Base-by-base conservation (phyloP, 192 early-diverging fungal genomes). In the Jimgerdemannia flammicorona region DNA sequence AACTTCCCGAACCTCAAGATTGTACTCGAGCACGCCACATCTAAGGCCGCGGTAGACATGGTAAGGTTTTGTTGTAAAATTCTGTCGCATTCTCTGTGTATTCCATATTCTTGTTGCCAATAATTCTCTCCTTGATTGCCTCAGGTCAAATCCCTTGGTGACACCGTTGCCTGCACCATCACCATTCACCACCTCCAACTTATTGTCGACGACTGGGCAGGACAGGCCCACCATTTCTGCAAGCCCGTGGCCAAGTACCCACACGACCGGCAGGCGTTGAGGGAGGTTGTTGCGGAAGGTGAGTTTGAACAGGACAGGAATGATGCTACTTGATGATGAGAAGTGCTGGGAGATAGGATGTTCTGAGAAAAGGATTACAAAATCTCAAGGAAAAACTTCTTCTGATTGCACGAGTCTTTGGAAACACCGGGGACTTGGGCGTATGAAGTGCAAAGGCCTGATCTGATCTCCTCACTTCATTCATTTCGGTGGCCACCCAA, bases 191-290 rank as follows among this genome's bases (percentile, higher is more conserved):
- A 99, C 79, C 80, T 99, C 76, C 84, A 92, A 68, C 83, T 99
- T 17, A 87, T 93, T 42, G 92, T 97, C 0, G 98, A 99, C 78
- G 97, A 99, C 82, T 99, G 98, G 98, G 98, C 98, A 41, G 98
- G 97, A 4, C 90, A 95, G 76, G 92, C 91, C 72, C 98, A 99
- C 77, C 90, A 96, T 81, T 99, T 96, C 82, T 99, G 98, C 87
- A 99, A 99, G 84, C 98, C 98, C 42, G 98, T 99, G 19, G 98
- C 98, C 42, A 99, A 99, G 84, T 97, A 85, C 78, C 96, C 95
- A 10, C 88, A 89, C 66, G 98, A 99, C 77, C 91, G 98, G 9
- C 85, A 91, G 7, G 98, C 98, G 1, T 86, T 99, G 67, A 91
- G 92, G 20, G 89, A 92, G 11, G 88, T 95, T 9, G 84, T 97